Conservation (phyloP, 2,329 filamentous ascomycete genomes). For the Neofusicoccum cordaticola region DNA sequence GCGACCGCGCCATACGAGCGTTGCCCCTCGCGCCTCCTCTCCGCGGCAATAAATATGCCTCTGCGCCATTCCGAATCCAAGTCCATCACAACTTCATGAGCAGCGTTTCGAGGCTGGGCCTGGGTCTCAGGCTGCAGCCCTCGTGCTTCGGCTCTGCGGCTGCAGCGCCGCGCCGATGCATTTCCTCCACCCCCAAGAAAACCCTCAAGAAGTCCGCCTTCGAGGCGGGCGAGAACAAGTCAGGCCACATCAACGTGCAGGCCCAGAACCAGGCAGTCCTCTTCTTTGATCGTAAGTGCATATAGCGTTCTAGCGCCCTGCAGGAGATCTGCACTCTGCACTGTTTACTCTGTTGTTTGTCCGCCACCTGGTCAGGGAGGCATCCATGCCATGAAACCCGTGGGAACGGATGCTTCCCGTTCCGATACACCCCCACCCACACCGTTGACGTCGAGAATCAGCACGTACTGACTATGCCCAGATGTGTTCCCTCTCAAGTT, state of each 20-base stretch:
- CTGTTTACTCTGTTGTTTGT: background rate
- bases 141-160: conserved; percentile 5
- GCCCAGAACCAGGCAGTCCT: conserved; percentile 75
- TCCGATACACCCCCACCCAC: background rate
- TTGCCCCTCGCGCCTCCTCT: background rate
- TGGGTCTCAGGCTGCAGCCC: conserved; percentile 14
- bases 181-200: conserved; percentile 1
- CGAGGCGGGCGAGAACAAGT: conserved; percentile 60
- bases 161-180: background rate
- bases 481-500: conserved; percentile 83
- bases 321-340: too few species aligned
- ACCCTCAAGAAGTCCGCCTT: conserved; percentile 25
- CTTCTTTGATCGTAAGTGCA: conserved; percentile 77
- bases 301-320: too few species aligned
- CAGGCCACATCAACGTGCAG: conserved; percentile 73
- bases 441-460: background rate
- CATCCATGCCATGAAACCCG: background rate
- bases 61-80: background rate
- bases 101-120: conserved; percentile 15
- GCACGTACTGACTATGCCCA: conserved; percentile 31
- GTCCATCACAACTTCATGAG: conserved; percentile 3
- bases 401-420: background rate
- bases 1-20: background rate
- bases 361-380: background rate
- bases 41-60: conserved; percentile 5